Conservation (phyloP, 176 grass and related monocot genomes). For the Tillandsia fasciculata region DNA sequence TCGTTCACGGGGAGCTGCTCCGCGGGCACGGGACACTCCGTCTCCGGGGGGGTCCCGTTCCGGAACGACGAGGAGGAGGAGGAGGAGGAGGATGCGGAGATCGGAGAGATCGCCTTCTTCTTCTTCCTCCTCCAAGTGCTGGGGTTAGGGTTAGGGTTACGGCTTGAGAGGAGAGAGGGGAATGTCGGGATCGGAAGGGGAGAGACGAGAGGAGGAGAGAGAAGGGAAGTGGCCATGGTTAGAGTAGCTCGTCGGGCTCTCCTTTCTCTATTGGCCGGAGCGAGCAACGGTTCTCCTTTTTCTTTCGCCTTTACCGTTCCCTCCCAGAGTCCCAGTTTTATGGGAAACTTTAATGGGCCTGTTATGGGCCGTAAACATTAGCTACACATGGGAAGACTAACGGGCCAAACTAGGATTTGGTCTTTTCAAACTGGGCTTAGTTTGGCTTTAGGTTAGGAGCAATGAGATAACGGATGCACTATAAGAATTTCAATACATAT, state of each 20-base stretch:
- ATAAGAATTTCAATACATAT: too few species aligned
- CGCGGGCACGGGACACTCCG: conserved; percentile 77
- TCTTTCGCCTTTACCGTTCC: background rate
- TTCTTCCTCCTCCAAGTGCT: background rate
- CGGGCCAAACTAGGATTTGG: too few species aligned
- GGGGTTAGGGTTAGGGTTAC: background rate
- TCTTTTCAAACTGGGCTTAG: too few species aligned
- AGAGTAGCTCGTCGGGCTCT: background rate
- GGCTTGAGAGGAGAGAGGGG: background rate
- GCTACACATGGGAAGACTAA: too few species aligned
- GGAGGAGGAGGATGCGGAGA: conserved; percentile 20
- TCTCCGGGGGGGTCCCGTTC: conserved; percentile 82
- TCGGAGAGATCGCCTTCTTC: conserved; percentile 1
- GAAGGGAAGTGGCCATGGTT: conserved; percentile 36
- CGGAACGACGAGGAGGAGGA: conserved; percentile 43
- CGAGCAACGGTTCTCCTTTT: background rate
- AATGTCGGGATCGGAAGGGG: conserved; percentile 9
- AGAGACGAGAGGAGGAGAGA: conserved; percentile 22
- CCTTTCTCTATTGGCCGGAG: too few species aligned
- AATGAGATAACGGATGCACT: too few species aligned
- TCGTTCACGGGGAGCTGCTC: conserved; percentile 92
- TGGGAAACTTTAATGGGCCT: too few species aligned
- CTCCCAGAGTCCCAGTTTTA: too few species aligned
- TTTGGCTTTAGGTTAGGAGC: too few species aligned
- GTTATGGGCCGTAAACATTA: too few species aligned